Conservation (phyloP, 805 yeast genomes). For the Teunomyces kruisii region DNA sequence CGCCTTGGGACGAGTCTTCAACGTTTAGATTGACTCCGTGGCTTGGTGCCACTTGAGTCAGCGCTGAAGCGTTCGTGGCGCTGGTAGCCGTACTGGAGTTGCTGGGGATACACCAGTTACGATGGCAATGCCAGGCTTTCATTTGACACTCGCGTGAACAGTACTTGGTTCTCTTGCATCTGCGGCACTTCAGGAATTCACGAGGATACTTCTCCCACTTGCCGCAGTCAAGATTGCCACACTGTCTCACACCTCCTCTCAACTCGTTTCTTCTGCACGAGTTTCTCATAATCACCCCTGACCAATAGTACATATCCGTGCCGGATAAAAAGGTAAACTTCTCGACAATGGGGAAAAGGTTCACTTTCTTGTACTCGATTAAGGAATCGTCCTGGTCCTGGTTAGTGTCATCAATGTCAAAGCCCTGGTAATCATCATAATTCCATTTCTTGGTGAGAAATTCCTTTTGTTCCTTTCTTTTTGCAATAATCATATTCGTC, state of each 20-base stretch:
- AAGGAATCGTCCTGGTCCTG: slow-evolving; percentile 40
- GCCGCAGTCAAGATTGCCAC: slow-evolving; percentile 92
- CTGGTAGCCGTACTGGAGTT: slow-evolving; percentile 28
- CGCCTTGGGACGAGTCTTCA: slow-evolving; percentile 8
- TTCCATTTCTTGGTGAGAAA: slow-evolving; percentile 37
- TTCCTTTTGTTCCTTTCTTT: slow-evolving; percentile 31
- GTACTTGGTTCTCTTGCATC: slow-evolving; percentile 93
- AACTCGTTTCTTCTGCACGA: slow-evolving; percentile 89
- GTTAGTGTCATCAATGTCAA: slow-evolving; percentile 37
- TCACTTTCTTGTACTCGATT: slow-evolving; percentile 50
- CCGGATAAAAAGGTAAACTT: slow-evolving; percentile 74
- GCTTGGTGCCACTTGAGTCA: slow-evolving; percentile 4
- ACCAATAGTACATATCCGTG: slow-evolving; percentile 90
- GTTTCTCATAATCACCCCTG: slow-evolving; percentile 96
- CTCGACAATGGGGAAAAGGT: slow-evolving; percentile 89
- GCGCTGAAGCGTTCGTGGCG: slow-evolving; percentile 12
- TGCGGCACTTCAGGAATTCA: slow-evolving; percentile 91
- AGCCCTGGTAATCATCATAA: slow-evolving; percentile 39
- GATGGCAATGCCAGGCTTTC: slow-evolving; percentile 88
- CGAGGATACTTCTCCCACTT: slow-evolving; percentile 89
- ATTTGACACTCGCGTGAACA: slow-evolving; percentile 92
- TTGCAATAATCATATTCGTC: slow-evolving; percentile 30
- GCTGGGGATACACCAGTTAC: slow-evolving; percentile 84
- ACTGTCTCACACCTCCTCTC: slow-evolving; percentile 88
- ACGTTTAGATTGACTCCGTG: slow-evolving; percentile 4